Base-by-base conservation (phyloP, 306 rosid species). In the Vigna radiata region DNA sequence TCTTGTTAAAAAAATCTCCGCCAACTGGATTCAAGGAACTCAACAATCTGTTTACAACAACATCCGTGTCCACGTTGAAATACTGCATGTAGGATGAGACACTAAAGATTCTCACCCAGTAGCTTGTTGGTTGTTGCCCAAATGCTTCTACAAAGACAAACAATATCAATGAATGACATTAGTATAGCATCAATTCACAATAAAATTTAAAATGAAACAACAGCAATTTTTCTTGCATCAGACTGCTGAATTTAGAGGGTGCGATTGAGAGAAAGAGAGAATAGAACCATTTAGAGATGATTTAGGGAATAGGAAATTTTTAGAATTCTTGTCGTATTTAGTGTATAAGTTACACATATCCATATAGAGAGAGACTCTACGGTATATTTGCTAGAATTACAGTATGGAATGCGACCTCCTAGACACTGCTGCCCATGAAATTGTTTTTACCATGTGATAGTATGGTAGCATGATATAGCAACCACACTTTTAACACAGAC, bases 51-150 rank as follows among this genome's bases (percentile, higher is more conserved):
- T 84, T 88, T 61, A 88, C 11, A 72, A 91, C 90, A 25, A 83
- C 15, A 67, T 89, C 97, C 7, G 94, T 86, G 71, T 91, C 97
- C 61, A 91, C 97, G 60, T 91, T 89, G 82, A 91, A 91, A 70
- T 91, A 91, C 74, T 88, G 89, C 39, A 82, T 82, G 86, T 91
- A 91, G 9, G 97, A 91, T 58, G 85, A 81, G 71, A 91, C 73
- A 76, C 79, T 89, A 54, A 91, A 91, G 52, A 86, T 72, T 54
- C 97, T 94, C 81, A 53, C 85, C 97, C 92, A 91, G 87, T 84
- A 80, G 80, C 83, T 91, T 15, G 90, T 75, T 1, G 94, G 86
- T 46, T 91, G 94, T 74, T 85, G 91, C 81, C 85, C 94, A 89
- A 86, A 88, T 31, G 86, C 70, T 83, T 86, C 91, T 90, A 87